Percentiles rank a stretch among this genome's conserved stretches.
These are phyloP conservation scores for Castanea crenata DNA, from an alignment of 306 rosid genomes.

Conservation along the genomic window DNA sequence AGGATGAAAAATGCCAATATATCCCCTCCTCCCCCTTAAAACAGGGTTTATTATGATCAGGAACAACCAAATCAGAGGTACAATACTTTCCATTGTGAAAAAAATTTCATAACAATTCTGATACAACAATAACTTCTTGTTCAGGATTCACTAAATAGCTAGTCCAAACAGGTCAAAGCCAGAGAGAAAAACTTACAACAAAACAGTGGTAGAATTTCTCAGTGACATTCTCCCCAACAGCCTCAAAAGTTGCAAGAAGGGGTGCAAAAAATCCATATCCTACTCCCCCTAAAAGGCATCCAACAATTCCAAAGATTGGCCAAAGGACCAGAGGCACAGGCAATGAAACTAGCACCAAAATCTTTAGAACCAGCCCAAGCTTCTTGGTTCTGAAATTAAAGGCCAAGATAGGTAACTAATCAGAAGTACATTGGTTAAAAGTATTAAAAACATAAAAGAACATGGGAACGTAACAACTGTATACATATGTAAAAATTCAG, in stretches of 20 bases:
- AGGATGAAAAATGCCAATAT: too few relatives aligned
- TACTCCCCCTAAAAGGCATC: slow-evolving; percentile 71
- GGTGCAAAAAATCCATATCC: slow-evolving; percentile 80
- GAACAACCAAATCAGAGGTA: too few relatives aligned
- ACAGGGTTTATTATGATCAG: too few relatives aligned
- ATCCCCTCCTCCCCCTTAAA: too few relatives aligned
- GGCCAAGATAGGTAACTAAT: neutral
- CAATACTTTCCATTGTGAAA: too few relatives aligned
- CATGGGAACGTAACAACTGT: neutral
- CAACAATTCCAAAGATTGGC: slow-evolving; percentile 57
- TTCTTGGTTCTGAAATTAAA: slow-evolving; percentile 59
- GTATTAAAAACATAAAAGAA: neutral
- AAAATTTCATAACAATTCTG: too few relatives aligned
- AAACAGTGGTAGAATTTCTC: slow-evolving; percentile 62
- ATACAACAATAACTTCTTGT: neutral
- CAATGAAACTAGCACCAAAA: slow-evolving; percentile 45
- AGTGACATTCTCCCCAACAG: slow-evolving; percentile 43
- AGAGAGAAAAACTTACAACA: slow-evolving; percentile 43
- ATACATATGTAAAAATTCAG: neutral
- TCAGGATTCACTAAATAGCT: neutral
- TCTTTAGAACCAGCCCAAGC: slow-evolving; percentile 61
- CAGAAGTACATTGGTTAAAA: neutral
- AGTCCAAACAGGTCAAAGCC: neutral
- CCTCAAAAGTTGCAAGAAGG: slow-evolving; percentile 76
- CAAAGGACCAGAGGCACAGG: slow-evolving; percentile 63